Conservation (phyloP, 1,139 yeast species). For the Ogataea hybrid region DNA sequence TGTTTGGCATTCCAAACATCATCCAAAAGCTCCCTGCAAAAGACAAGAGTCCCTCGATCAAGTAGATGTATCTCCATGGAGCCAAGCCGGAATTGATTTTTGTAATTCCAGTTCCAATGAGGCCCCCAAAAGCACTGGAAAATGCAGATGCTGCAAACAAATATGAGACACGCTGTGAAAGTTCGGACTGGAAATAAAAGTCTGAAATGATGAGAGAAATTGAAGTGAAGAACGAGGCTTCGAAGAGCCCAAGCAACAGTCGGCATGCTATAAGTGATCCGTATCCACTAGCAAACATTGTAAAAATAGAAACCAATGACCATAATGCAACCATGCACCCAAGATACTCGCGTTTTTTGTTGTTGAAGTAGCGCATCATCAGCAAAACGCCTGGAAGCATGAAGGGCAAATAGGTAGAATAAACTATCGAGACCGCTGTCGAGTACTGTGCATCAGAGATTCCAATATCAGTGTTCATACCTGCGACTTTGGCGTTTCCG, state of each 20-base stretch:
- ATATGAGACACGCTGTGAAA: constrained; percentile 68
- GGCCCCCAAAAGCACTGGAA: constrained; percentile 82
- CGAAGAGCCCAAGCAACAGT: constrained; percentile 60
- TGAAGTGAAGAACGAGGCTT: constrained; percentile 67
- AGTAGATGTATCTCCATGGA: constrained; percentile 72
- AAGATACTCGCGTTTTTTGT: constrained; percentile 52
- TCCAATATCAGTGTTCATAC: constrained; percentile 50
- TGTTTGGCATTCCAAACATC: constrained; percentile 40
- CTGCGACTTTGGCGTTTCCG: constrained; percentile 70
- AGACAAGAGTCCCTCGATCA: constrained; percentile 57
- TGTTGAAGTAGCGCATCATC: constrained; percentile 58
- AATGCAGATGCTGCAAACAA: constrained; percentile 64
- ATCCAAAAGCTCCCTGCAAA: constrained; percentile 33
- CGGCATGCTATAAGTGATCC: constrained; percentile 60
- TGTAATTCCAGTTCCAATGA: constrained; percentile 61
- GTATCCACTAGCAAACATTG: constrained; percentile 41
- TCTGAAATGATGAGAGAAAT: constrained; percentile 63
- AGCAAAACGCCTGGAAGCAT: constrained; percentile 55
- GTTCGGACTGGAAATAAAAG: constrained; percentile 55
- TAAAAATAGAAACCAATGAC: constrained; percentile 16
- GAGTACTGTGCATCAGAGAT: constrained; percentile 61
- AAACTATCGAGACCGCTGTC: constrained; percentile 62
- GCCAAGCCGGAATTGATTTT: constrained; percentile 46
- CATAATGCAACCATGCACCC: constrained; percentile 59
- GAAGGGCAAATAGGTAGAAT: constrained; percentile 65